Evolutionary conservation across 2,329 filamentous ascomycete species (phyloP), one percentile per base, ranked within the genome.

Genomic region (Colletotrichum caudatum): DNA sequence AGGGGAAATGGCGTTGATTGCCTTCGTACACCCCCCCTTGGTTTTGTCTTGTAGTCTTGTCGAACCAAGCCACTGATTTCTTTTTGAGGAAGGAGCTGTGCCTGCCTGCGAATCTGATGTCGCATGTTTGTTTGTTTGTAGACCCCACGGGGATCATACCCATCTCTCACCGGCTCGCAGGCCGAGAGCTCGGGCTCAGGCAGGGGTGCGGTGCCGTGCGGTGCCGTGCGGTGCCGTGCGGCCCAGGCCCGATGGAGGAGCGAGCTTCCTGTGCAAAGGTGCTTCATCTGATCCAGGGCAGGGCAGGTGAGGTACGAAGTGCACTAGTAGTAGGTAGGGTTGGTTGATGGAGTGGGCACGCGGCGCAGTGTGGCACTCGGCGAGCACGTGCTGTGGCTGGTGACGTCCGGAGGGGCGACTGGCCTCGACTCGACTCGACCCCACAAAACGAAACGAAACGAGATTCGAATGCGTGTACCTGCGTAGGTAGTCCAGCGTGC

Each of bases 221-320:
- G 26, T 29, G 26, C 29, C 3, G 29, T 29, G 26, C 26, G 26
- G 26, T 29, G 26, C 26, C 59, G 46, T 60, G 18, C 29, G 53
- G 37, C 64, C 64, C 46, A 65, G 64, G 37, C 53, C 59, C 64
- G 58, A 59, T 26, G 29, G 53, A 46, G 64, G 41, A 16, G 33
- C 35, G 11, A 41, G 56, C 63, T 50, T n/a, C 20, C 29, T 29
- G 29, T 29, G 7, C 39, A 41, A 14, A 46, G 12, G 7, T 35
- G 41, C 41, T 12, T 56, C 29, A 33, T 37, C 29, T n/a, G 53
- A 35, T 35, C 23, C 12, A 5, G 9, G 16, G 3, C 3, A 33
- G 35, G 23, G n/a, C 51, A 41, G 50, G 8, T 11, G 2, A 18
- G 1, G n/a, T 6, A 11, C n/a, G n/a, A n/a, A n/a, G n/a, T n/a